Evolutionary conservation across 2,329 filamentous ascomycete species (phyloP).

Genomic region (Claviceps maximensis): DNA sequence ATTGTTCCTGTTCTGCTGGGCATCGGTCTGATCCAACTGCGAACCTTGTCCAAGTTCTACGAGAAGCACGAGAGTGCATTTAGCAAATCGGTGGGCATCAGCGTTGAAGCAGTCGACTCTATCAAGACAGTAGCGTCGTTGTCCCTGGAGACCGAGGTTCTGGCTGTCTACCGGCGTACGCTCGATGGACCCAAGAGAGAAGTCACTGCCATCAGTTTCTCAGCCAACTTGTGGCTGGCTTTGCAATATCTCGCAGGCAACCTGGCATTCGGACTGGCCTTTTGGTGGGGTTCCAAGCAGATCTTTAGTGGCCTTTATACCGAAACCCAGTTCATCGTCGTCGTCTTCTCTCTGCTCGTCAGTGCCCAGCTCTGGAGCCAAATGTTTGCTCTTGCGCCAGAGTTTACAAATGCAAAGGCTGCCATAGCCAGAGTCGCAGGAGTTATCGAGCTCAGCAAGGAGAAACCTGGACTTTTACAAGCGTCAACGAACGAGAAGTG

Average conservation of each 20-base stretch:
- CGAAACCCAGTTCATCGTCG: constrained; percentile 60
- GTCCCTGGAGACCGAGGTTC: constrained; percentile 37
- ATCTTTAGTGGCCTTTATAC: constrained; percentile 52
- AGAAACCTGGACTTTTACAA: not conserved
- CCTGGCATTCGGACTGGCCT: constrained; percentile 60
- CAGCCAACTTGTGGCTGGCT: constrained; percentile 45
- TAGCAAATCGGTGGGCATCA: constrained; percentile 47
- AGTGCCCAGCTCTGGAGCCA: constrained; percentile 42
- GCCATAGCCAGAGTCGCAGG: constrained; percentile 1
- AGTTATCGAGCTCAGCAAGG: not conserved
- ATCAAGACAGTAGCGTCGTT: constrained; percentile 50
- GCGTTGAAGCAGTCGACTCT: constrained; percentile 52
- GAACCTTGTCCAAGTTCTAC: constrained; percentile 47
- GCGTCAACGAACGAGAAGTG: not conserved
- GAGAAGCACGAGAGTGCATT: constrained; percentile 52
- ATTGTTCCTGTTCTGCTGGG: constrained; percentile 56
- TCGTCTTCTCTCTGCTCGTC: constrained; percentile 45
- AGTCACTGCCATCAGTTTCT: constrained; percentile 30
- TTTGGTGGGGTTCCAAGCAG: constrained; percentile 66
- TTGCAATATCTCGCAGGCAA: constrained; percentile 48
- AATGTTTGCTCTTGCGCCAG: constrained; percentile 51
- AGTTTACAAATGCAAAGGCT: constrained; percentile 19
- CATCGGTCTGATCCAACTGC: constrained; percentile 55
- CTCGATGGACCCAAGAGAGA: constrained; percentile 40
- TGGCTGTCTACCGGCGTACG: constrained; percentile 38